A percentile compares a stretch with the other conserved stretches of the same genome.
phyloP scores from a whole-genome alignment of 345 rosid genomes.

The Euphorbia pulcherrima region DNA sequence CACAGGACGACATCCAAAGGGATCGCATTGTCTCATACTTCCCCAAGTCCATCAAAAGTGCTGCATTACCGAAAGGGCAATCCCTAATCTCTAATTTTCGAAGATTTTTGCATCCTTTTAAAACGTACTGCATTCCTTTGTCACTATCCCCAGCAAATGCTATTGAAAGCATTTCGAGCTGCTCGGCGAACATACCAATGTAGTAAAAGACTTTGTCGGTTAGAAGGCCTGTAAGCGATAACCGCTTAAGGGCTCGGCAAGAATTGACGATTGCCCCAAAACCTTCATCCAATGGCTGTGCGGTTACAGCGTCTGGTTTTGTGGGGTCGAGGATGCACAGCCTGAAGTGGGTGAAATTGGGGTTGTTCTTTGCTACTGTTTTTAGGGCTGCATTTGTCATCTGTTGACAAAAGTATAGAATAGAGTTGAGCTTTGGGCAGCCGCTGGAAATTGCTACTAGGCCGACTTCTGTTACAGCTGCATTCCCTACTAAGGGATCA shows the following conservation, averaged over 20 bases:
- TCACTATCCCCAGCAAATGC: conserved; percentile 90
- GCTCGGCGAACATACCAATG: conserved; percentile 75
- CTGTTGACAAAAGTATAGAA: conserved; percentile 90
- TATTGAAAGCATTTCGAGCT: conserved; percentile 91
- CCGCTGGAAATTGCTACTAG: conserved; percentile 80
- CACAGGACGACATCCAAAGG: conserved; percentile 99
- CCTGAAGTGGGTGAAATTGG: conserved; percentile 76
- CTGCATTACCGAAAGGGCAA: conserved; percentile 76
- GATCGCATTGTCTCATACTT: conserved; percentile 99
- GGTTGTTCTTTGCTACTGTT: conserved; percentile 75
- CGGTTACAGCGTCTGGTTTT: conserved; percentile 67
- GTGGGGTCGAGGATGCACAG: conserved; percentile 70
- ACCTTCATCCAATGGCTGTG: conserved; percentile 82
- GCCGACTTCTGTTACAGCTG: conserved; percentile 80
- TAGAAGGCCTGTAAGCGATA: conserved; percentile 72
- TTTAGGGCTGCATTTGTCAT: conserved; percentile 93
- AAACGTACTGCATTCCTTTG: conserved; percentile 75
- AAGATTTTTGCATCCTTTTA: conserved; percentile 86
- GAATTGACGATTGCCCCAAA: conserved; percentile 88
- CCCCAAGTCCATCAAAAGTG: conserved; percentile 72
- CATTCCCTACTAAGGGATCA: conserved; percentile 50
- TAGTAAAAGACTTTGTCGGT: conserved; percentile 80
- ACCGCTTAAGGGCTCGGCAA: conserved; percentile 62
- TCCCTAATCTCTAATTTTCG: conserved; percentile 88
- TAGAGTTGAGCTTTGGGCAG: conserved; percentile 73